Conservation (phyloP, 805 yeast species). For the Metschnikowia shivogae region DNA sequence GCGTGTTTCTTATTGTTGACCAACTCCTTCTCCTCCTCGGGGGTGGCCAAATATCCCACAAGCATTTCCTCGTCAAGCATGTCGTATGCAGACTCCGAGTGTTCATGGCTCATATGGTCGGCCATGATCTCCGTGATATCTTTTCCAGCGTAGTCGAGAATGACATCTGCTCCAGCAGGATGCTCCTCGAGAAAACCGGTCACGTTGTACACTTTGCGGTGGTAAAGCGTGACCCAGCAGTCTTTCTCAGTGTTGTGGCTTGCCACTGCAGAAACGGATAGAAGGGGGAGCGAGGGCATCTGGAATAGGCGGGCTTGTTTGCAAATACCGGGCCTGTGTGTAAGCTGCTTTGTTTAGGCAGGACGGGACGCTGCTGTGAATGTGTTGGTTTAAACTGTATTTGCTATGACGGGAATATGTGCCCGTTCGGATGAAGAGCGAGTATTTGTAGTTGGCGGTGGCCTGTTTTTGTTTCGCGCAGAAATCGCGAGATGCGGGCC, state of each 20-base stretch:
- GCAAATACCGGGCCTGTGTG: neutral
- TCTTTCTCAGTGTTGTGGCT: slow-evolving; percentile 50
- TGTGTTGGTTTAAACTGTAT: too few relatives aligned
- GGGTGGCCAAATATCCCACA: slow-evolving; percentile 80
- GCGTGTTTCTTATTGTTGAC: slow-evolving; percentile 54
- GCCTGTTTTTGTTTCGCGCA: slow-evolving; percentile 6
- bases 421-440: neutral
- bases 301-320: neutral
- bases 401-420: too few relatives aligned
- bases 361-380: too few relatives aligned
- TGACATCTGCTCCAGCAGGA: slow-evolving; percentile 63
- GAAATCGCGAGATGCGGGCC: slow-evolving; percentile 4
- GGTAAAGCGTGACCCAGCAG: slow-evolving; percentile 77
- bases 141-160: slow-evolving; percentile 54
- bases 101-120: slow-evolving; percentile 69
- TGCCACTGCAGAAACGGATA: slow-evolving; percentile 50
- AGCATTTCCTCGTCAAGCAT: slow-evolving; percentile 77
- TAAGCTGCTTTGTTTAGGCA: too few relatives aligned
- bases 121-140: slow-evolving; percentile 71
- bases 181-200: slow-evolving; percentile 69
- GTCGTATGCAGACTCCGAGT: slow-evolving; percentile 81
- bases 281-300: slow-evolving; percentile 47
- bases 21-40: slow-evolving; percentile 69
- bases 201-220: slow-evolving; percentile 82
- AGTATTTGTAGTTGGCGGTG: slow-evolving; percentile 1